Evolutionary conservation across 2,329 filamentous ascomycete species (phyloP).

Genomic region (Diaporthe vaccinii): DNA sequence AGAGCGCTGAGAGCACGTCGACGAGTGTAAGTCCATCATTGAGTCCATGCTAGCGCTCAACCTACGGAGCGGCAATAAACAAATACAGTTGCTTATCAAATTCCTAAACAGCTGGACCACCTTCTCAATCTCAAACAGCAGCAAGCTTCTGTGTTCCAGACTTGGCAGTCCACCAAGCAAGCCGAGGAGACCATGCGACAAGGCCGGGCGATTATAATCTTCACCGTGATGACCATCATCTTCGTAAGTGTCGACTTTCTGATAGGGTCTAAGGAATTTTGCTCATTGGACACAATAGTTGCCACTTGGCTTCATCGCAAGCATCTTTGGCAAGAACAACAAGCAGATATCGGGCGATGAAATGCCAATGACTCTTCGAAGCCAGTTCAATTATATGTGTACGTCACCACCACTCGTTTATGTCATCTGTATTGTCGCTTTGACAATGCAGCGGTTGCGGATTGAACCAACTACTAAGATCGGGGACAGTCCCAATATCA

Average conservation of each 20-base stretch:
- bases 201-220: constrained; percentile 50
- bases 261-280: no score
- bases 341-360: neutral
- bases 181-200: constrained; percentile 49
- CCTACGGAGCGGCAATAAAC: neutral
- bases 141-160: constrained; percentile 50
- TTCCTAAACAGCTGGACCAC: constrained; percentile 41
- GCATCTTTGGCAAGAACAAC: constrained; percentile 36
- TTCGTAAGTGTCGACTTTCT: constrained; percentile 44
- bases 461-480: no score
- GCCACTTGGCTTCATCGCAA: constrained; percentile 23
- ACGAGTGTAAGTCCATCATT: neutral
- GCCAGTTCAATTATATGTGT: constrained; percentile 20
- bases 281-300: neutral
- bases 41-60: neutral
- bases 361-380: neutral
- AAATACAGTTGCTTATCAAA: neutral
- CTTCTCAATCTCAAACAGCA: constrained; percentile 51
- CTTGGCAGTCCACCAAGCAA: constrained; percentile 46
- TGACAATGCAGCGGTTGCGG: accelerated
- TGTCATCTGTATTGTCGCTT: neutral
- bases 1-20: constrained; percentile 16
- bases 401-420: no score
- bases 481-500: constrained; percentile 6
- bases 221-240: constrained; percentile 52